Conservation (phyloP, 805 yeast genomes). For the Candida boidinii region DNA sequence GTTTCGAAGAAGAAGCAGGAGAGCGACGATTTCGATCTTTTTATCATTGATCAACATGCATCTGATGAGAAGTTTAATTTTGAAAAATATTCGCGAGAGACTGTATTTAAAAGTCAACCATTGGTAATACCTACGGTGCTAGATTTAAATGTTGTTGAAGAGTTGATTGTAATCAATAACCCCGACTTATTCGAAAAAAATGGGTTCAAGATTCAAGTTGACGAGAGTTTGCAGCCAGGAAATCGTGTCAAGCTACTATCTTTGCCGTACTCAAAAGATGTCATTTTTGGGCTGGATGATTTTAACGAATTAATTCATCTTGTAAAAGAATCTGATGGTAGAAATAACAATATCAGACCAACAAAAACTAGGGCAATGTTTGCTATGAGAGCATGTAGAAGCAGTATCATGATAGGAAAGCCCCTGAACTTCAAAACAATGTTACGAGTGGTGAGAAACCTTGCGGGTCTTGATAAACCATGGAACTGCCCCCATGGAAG, state of each 20-base stretch:
- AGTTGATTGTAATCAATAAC: conserved; percentile 59
- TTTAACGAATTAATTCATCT: conserved; percentile 70
- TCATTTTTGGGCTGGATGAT: conserved; percentile 59
- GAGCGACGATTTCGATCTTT: conserved; percentile 43
- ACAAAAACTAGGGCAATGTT: conserved; percentile 75
- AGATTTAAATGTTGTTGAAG: conserved; percentile 72
- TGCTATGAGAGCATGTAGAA: conserved; percentile 93
- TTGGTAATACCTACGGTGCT: conserved; percentile 51
- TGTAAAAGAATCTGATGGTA: conserved; percentile 46
- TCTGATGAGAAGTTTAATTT: conserved; percentile 93
- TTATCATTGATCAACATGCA: conserved; percentile 95
- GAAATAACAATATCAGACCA: conserved; percentile 40
- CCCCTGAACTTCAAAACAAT: conserved; percentile 50
- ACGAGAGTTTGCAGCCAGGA: conserved; percentile 49
- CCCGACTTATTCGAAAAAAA: conserved; percentile 50
- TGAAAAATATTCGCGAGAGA: conserved; percentile 53
- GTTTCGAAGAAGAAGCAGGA: conserved; percentile 41
- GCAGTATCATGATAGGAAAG: conserved; percentile 90
- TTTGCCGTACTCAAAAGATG: conserved; percentile 66
- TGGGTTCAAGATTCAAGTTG: conserved; percentile 60
- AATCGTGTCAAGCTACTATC: conserved; percentile 44
- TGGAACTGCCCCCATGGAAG: conserved; percentile 98
- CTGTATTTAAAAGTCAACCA: conserved; percentile 59
- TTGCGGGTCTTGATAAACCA: conserved; percentile 76
- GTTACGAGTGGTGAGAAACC: conserved; percentile 57